Evolutionary conservation across 345 rosid genomes (phyloP).

Genomic region (Salix arbutifolia): DNA sequence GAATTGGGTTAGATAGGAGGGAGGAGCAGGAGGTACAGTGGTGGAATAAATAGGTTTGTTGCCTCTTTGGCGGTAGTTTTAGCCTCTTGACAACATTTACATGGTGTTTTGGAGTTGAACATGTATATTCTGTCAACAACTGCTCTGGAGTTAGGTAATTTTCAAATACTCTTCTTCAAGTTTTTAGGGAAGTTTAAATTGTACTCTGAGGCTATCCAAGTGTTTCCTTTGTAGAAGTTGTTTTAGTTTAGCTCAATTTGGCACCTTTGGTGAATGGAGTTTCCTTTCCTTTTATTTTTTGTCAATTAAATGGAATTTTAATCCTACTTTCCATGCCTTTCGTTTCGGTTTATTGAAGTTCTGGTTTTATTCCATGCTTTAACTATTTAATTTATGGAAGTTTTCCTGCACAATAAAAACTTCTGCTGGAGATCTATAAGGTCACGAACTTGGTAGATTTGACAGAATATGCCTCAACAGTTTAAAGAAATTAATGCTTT

Average conservation of each 20-base stretch:
- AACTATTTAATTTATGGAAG: not conserved
- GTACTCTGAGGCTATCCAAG: constrained; percentile 25
- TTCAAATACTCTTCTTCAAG: constrained; percentile 22
- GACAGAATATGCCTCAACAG: not conserved
- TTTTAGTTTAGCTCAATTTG: constrained; percentile 11
- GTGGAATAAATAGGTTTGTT: constrained; percentile 28
- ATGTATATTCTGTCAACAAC: constrained; percentile 33
- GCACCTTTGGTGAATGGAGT: constrained; percentile 6
- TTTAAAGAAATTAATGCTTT: not conserved
- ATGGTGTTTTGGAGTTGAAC: constrained; percentile 23
- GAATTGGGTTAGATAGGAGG: not conserved
- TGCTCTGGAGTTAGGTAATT: constrained; percentile 38
- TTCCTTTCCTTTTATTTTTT: constrained; percentile 9
- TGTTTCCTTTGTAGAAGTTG: constrained; percentile 14
- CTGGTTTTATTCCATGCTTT: not conserved
- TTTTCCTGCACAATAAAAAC: not conserved
- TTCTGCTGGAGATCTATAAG: not conserved
- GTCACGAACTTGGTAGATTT: not conserved
- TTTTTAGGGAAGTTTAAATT: constrained; percentile 29
- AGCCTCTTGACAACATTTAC: constrained; percentile 28
- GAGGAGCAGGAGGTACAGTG: constrained; percentile 21
- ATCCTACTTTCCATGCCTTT: not conserved
- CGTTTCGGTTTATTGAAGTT: not conserved
- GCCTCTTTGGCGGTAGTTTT: constrained; percentile 19
- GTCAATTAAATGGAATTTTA: not conserved